Evolutionary conservation across 1,139 yeast species (phyloP), one percentile per base, ranked within the genome.

Genomic region (Diutina rugosa): DNA sequence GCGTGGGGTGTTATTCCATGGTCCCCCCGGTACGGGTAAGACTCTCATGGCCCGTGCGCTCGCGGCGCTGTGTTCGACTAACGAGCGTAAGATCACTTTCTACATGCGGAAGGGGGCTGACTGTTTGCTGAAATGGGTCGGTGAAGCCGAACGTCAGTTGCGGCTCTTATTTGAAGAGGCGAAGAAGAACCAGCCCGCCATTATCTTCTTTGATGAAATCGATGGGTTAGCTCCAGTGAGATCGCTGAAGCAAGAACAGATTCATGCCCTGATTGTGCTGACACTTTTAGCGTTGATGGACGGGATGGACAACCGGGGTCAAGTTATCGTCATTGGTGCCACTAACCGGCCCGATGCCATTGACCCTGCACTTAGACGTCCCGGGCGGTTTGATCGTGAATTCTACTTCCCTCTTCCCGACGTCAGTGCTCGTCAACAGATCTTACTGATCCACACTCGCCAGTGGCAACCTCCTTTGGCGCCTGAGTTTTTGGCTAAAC

Each of bases 21-120:
- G 99, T 49, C 99, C 99, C 4, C 99, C 99, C 1, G 99, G 99
- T 62, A 95, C 99, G 0, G 99, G 99, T 77, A 95, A 95, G 67
- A 95, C 99, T 0, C 77, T 95, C 56, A 90, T 95, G 97, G 99
- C 99, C 0, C 76, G 99, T 60, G 99, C 99, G 0, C 74, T 95
- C 56, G 99, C 99, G 0, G 93, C 98, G 0, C 87, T 96, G 62
- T 91, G 97, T 64, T 87, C 97, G 0, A 82, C 95, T 0, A 84
- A 87, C 12, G 79, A 80, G 52, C 75, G 87, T 59, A 93, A 93
- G 64, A 91, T 95, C 57, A 90, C 99, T 0, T 95, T 95, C 66
- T 95, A 90, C 70, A 95, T 95, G 99, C 77, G 99, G 61, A 95
- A 95, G 69, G 99, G 99, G 62, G 98, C 99, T 0, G 99, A 95